Evolutionary conservation across 192 early-diverging fungal species (phyloP).

Genomic region (Podila minutissima): DNA sequence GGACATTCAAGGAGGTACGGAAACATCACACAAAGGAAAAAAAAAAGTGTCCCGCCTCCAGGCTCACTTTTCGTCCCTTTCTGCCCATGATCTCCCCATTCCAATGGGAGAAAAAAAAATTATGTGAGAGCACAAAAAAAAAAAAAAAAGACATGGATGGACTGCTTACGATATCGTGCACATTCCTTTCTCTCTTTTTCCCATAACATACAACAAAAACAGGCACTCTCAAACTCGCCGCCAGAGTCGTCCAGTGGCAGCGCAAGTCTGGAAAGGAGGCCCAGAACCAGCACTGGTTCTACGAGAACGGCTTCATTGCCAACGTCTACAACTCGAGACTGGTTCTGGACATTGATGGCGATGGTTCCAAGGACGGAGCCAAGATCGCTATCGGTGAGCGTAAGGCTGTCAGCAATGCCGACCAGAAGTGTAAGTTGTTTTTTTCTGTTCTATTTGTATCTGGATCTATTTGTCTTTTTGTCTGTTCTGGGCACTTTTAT

Average conservation of each 20-base stretch:
- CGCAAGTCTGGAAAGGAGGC: conserved; percentile 48
- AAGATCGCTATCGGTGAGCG: conserved; percentile 51
- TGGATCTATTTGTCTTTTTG: neutral
- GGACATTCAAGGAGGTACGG: conserved; percentile 49
- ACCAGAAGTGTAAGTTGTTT: conserved; percentile 37
- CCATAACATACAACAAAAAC: neutral
- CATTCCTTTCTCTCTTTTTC: neutral
- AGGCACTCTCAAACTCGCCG: conserved; percentile 40
- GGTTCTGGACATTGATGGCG: conserved; percentile 49
- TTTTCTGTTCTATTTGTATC: no score
- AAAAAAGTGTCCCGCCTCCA: neutral
- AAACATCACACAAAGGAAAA: neutral
- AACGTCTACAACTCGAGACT: conserved; percentile 49
- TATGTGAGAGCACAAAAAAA: neutral
- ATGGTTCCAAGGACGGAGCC: conserved; percentile 48
- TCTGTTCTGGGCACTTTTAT: neutral
- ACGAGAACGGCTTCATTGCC: conserved; percentile 47
- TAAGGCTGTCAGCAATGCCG: conserved; percentile 26
- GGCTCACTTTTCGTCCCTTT: neutral
- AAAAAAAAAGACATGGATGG: neutral
- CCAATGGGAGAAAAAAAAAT: neutral
- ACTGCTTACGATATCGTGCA: neutral
- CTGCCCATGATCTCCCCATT: no score
- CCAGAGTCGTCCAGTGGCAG: conserved; percentile 43
- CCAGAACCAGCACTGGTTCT: conserved; percentile 51